Base-by-base conservation (phyloP, 192 early-diverging fungal genomes). In the Glomus cerebriforme region DNA sequence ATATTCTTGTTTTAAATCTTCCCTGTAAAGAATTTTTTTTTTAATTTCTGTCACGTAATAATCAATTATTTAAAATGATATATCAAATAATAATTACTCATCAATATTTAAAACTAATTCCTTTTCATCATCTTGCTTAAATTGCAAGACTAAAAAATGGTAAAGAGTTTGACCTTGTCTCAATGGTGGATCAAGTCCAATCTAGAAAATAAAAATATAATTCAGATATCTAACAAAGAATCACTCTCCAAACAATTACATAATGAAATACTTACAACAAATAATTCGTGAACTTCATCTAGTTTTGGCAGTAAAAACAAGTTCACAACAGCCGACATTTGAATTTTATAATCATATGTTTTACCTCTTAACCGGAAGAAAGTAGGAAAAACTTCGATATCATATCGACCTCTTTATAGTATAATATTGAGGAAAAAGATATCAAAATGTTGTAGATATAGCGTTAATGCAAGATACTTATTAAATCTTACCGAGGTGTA, bases 291-390 rank as follows among this genome's bases (percentile, higher is more conserved):
- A 59, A 95, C 82, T 78, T 96, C 96, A 79, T 98, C 96, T 7
- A 96, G 95, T 86, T 98, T 98, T 10, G 93, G 92, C 22, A 99
- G 87, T 79, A 97, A 85, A 77, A 97, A 96, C 75, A 99, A 76
- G 68, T 92, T 90, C 79, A 90, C 90, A 34, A 99, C 92, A 69
- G 88, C 93, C 39, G 86, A 90, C 87, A 96, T 98, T 59, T 92
- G 86, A 76, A 99, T 93, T 86, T 97, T 96, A 90, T 98, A 99
- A 82, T 99, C 98, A 89, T 98, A 96, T 1, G 97, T 95, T 83
- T 97, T 98, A 78, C 98, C 98, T 43, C 96, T 96, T 59, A 99
- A 88, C 59, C 98, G 95, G 80, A 99, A 85, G 79, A 96, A 97
- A 32, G 88, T 86, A 39, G 91, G 89, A 83, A 95, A 95, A 90